phyloP scores from a whole-genome alignment of 305 asterid species.

The Fraxinus paxiana region DNA sequence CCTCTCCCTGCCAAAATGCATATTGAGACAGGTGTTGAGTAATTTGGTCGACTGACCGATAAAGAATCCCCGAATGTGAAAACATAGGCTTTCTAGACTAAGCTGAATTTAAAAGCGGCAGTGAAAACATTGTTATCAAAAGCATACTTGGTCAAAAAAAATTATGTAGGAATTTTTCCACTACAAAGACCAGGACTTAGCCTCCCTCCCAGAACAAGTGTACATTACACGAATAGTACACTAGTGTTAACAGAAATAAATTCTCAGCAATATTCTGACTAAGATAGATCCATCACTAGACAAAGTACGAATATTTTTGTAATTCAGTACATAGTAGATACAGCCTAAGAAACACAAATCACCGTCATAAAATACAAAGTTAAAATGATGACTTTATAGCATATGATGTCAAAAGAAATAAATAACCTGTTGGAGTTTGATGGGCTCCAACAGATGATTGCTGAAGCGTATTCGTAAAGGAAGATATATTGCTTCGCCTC shows the following conservation, averaged over 20 bases:
- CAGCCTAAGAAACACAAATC: conserved; percentile 8
- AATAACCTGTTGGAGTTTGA: conserved; percentile 65
- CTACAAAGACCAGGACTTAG: not conserved
- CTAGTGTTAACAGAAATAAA: not conserved
- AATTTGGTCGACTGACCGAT: not conserved
- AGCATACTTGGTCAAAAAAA: not conserved
- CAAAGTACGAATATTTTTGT: not conserved
- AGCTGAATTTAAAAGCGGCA: not conserved
- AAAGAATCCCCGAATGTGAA: not conserved
- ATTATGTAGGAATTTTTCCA: not conserved
- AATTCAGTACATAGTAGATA: not conserved
- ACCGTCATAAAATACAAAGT: not conserved
- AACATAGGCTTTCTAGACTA: not conserved
- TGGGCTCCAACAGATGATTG: conserved; percentile 65
- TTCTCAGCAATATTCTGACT: not conserved
- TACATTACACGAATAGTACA: not conserved
- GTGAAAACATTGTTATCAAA: not conserved
- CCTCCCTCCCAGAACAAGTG: not conserved
- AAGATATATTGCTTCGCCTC: conserved; percentile 77
- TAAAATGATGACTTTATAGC: not conserved
- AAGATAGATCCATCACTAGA: not conserved
- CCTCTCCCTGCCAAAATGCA: conserved; percentile 58
- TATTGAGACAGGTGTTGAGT: conserved; percentile 14
- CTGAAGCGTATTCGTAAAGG: conserved; percentile 67
- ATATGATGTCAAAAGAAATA: conserved; percentile 14